These are phyloP conservation scores for grape (Vitis vinifera) DNA, from an alignment of 164 flowering plant genomes.

Conservation along the genomic window DNA sequence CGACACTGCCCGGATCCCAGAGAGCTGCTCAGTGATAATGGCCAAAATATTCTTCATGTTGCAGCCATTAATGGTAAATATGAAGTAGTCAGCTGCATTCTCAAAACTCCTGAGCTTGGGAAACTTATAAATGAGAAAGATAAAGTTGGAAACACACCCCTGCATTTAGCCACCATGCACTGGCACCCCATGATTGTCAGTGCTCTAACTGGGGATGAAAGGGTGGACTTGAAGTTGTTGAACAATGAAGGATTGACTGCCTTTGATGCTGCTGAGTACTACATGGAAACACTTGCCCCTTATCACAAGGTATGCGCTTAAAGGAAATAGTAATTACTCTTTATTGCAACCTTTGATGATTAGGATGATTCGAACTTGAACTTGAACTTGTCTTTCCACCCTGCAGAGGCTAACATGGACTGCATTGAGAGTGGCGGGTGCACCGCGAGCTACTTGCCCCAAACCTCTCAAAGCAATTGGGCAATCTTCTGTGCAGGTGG, in stretches of 20 bases:
- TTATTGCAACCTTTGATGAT: too few relatives aligned
- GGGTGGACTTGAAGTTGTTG: conserved; percentile 8
- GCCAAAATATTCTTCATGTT: conserved; percentile 26
- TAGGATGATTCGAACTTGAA: too few relatives aligned
- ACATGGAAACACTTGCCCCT: not conserved
- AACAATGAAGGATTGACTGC: conserved; percentile 21
- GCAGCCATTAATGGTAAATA: conserved; percentile 22
- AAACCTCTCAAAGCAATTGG: not conserved
- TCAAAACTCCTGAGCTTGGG: conserved; percentile 9
- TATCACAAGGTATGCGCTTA: conserved; percentile 6
- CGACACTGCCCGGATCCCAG: conserved; percentile 11
- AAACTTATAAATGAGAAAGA: conserved; percentile 26
- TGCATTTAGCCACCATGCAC: conserved; percentile 26
- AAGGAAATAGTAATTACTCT: too few relatives aligned
- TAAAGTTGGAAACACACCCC: conserved; percentile 22
- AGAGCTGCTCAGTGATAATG: conserved; percentile 9
- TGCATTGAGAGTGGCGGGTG: not conserved
- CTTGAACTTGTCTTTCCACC: too few relatives aligned
- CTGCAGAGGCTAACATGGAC: too few relatives aligned
- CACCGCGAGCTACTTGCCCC: conserved; percentile 4
- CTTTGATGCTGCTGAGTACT: conserved; percentile 16
- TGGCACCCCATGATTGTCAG: conserved; percentile 20
- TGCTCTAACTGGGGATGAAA: conserved; percentile 19
- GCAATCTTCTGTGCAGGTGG: not conserved
- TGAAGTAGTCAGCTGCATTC: conserved; percentile 14